Conservation (phyloP, 2,329 filamentous ascomycete genomes). For the Diaporthe aspalathi region DNA sequence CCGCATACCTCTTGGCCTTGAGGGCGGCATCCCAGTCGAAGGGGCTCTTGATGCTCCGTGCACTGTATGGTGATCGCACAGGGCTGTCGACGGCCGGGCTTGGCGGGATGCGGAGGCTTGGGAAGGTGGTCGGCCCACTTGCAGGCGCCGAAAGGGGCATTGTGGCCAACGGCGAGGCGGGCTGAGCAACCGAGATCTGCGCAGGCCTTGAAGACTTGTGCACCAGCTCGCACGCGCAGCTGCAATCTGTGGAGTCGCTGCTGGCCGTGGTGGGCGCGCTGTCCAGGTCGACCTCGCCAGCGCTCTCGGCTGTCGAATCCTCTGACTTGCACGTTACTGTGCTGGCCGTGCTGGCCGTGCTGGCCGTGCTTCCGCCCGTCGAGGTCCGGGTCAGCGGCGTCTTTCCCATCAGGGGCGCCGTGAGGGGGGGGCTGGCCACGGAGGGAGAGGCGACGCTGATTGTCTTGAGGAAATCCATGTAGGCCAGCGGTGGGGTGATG, state of each 20-base stretch:
- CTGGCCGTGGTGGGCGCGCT: slow-evolving; percentile 67
- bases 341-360: slow-evolving; percentile 53
- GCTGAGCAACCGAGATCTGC: slow-evolving; percentile 40
- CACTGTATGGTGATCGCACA: slow-evolving; percentile 80
- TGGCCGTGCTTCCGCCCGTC: slow-evolving; percentile 45
- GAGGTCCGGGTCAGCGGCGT: slow-evolving; percentile 45
- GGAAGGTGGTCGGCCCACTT: slow-evolving; percentile 69
- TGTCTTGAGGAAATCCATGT: slow-evolving; percentile 91
- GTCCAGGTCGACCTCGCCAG: slow-evolving; percentile 45
- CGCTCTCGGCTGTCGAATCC: slow-evolving; percentile 45
- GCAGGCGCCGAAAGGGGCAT: slow-evolving; percentile 70
- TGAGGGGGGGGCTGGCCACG: slow-evolving; percentile 58
- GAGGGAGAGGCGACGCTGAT: slow-evolving; percentile 79
- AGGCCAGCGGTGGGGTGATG: slow-evolving; percentile 89
- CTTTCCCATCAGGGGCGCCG: slow-evolving; percentile 47
- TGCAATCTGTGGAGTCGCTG: slow-evolving; percentile 66
- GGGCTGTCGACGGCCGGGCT: slow-evolving; percentile 79
- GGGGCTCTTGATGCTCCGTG: slow-evolving; percentile 72
- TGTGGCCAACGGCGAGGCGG: slow-evolving; percentile 45
- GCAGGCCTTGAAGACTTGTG: slow-evolving; percentile 60
- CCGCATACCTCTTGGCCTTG: slow-evolving; percentile 72
- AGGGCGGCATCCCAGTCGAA: slow-evolving; percentile 83
- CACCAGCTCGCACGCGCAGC: slow-evolving; percentile 65
- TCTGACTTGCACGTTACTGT: slow-evolving; percentile 57
- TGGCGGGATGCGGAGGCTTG: slow-evolving; percentile 80